Conservation (phyloP, 148 eudicot species). For the Hydrangea macrophylla region DNA sequence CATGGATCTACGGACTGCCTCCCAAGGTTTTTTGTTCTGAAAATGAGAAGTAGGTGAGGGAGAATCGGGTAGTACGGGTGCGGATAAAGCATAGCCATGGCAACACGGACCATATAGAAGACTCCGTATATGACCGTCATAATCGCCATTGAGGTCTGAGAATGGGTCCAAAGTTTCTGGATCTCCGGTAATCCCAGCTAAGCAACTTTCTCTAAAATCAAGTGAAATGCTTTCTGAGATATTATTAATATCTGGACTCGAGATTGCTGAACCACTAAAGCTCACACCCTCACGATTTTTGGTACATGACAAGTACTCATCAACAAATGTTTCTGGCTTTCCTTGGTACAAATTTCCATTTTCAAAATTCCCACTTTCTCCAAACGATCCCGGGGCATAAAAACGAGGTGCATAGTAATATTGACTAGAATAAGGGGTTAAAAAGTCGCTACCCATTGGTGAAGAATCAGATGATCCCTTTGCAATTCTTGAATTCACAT, state of each 20-base stretch:
- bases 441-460: too few species aligned
- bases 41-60: constrained; percentile 21
- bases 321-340: constrained; percentile 4
- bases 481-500: too few species aligned
- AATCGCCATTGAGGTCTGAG: constrained; percentile 51
- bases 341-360: too few species aligned
- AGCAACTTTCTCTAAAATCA: constrained; percentile 27
- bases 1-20: constrained; percentile 24
- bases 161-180: constrained; percentile 35
- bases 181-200: constrained; percentile 21
- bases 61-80: constrained; percentile 11
- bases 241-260: constrained; percentile 15
- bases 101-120: constrained; percentile 40
- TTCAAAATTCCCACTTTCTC: too few species aligned
- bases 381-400: too few species aligned
- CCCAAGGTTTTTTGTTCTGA: constrained; percentile 25
- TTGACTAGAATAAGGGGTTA: too few species aligned
- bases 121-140: constrained; percentile 48
- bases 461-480: too few species aligned
- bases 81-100: constrained; percentile 25
- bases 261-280: constrained; percentile 19
- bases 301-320: constrained; percentile 9
- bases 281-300: constrained; percentile 18
- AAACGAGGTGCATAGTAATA: too few species aligned
- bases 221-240: constrained; percentile 22